phyloP scores from a whole-genome alignment of 495 filamentous ascomycete genomes.

The Hyaloscypha finlandica region DNA sequence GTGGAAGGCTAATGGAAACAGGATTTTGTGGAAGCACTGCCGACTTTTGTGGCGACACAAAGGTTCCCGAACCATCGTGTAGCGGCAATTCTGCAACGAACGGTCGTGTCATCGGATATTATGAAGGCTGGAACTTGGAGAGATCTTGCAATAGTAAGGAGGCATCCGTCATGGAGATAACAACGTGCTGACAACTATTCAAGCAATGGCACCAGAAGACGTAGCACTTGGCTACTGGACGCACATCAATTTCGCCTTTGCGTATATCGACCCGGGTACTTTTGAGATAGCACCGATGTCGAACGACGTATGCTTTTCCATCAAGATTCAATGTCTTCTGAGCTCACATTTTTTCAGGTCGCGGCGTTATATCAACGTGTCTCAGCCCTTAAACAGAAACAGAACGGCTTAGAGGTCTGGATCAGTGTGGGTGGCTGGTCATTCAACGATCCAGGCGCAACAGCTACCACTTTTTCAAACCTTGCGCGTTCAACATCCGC shows the following conservation, averaged over 20 bases:
- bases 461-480: not conserved
- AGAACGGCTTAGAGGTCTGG: too few relatives aligned
- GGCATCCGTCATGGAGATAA: not conserved
- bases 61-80: not conserved
- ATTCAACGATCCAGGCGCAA: not conserved
- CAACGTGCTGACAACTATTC: not conserved
- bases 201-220: not conserved
- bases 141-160: not conserved
- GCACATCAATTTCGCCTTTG: slow-evolving; percentile 31
- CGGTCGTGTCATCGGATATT: not conserved
- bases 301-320: too few relatives aligned
- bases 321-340: not conserved
- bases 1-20: too few relatives aligned
- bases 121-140: not conserved
- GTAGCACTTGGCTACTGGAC: not conserved
- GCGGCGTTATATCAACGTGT: not conserved
- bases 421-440: too few relatives aligned
- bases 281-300: slow-evolving; percentile 6
- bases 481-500: not conserved
- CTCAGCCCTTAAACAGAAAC: too few relatives aligned
- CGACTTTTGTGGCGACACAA: slow-evolving; percentile 6
- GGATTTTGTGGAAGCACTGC: not conserved
- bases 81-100: not conserved
- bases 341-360: not conserved
- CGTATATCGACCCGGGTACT: slow-evolving; percentile 11